These are phyloP conservation scores for Abrus pulchellus DNA, from an alignment of 306 rosid genomes.

Conservation along the genomic window DNA sequence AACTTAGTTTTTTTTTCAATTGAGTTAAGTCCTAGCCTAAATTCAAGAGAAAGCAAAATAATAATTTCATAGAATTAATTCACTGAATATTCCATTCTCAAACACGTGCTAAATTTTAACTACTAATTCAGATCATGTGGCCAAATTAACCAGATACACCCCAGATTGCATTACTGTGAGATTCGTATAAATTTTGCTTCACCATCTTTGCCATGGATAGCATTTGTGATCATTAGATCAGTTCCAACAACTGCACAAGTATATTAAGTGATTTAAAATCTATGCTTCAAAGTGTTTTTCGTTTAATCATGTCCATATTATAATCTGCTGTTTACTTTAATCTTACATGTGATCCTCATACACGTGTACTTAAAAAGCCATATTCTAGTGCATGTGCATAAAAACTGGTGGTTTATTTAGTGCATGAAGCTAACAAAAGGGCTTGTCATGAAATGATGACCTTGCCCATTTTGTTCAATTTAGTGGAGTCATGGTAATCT, in stretches of 20 bases:
- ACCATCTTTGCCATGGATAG: not conserved
- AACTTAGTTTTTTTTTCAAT: too few relatives aligned
- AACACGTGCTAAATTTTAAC: not conserved
- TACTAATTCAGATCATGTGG: not conserved
- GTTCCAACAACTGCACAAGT: not conserved
- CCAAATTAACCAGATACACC: not conserved
- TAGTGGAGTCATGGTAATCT: constrained; percentile 9
- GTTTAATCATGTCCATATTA: too few relatives aligned
- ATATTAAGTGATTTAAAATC: not conserved
- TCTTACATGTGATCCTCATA: not conserved
- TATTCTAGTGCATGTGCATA: not conserved
- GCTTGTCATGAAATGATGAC: not conserved
- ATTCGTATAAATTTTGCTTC: not conserved
- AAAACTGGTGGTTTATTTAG: not conserved
- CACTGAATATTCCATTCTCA: too few relatives aligned
- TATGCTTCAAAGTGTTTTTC: not conserved
- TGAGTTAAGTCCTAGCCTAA: too few relatives aligned
- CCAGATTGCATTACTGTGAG: not conserved
- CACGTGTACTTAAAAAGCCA: not conserved
- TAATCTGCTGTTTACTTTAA: not conserved
- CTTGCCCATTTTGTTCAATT: constrained; percentile 1
- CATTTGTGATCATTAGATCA: not conserved
- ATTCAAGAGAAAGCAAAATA: too few relatives aligned
- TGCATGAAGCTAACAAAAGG: not conserved
- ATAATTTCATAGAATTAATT: too few relatives aligned